These are phyloP conservation scores for Phlebopus sp. DNA, from an alignment of 1,284 basidiomycete species.

Conservation along the genomic window DNA sequence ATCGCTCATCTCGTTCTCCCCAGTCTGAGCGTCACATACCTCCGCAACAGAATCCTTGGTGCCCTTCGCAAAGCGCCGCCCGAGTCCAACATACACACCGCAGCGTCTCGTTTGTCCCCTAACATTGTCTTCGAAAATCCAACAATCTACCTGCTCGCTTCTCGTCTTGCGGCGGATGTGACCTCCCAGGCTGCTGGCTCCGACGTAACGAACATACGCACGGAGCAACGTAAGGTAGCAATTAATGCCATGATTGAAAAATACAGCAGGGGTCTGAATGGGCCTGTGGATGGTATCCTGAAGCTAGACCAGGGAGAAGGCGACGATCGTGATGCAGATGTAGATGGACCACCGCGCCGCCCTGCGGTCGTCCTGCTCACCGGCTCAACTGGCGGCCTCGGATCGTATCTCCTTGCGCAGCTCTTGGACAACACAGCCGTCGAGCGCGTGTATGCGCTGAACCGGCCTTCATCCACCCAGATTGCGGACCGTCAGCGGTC, in stretches of 20 bases:
- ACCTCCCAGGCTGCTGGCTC: neutral
- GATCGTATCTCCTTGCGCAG: slow-evolving; percentile 18
- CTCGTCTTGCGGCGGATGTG: slow-evolving; percentile 10
- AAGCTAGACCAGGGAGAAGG: too few species aligned
- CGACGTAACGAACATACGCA: neutral
- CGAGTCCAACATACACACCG: neutral
- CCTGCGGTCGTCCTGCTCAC: slow-evolving; percentile 23
- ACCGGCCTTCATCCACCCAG: slow-evolving; percentile 9
- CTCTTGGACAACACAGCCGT: slow-evolving; percentile 13
- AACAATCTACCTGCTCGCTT: slow-evolving; percentile 10
- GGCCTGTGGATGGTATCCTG: neutral
- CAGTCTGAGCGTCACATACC: slow-evolving; percentile 29
- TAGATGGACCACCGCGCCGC: too few species aligned
- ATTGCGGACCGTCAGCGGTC: slow-evolving; percentile 21
- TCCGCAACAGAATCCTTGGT: slow-evolving; percentile 26
- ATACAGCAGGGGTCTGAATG: slow-evolving; percentile 5
- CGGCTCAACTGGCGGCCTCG: slow-evolving; percentile 28
- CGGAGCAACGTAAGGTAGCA: neutral
- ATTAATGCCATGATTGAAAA: slow-evolving; percentile 19
- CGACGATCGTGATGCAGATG: too few species aligned
- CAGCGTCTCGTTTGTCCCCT: slow-evolving; percentile 7
- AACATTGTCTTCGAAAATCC: slow-evolving; percentile 23
- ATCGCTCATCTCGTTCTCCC: neutral
- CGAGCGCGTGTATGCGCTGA: slow-evolving; percentile 20
- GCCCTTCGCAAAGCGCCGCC: slow-evolving; percentile 12